phyloP scores from a whole-genome alignment of 306 rosid genomes.

The Cicer judaicum region DNA sequence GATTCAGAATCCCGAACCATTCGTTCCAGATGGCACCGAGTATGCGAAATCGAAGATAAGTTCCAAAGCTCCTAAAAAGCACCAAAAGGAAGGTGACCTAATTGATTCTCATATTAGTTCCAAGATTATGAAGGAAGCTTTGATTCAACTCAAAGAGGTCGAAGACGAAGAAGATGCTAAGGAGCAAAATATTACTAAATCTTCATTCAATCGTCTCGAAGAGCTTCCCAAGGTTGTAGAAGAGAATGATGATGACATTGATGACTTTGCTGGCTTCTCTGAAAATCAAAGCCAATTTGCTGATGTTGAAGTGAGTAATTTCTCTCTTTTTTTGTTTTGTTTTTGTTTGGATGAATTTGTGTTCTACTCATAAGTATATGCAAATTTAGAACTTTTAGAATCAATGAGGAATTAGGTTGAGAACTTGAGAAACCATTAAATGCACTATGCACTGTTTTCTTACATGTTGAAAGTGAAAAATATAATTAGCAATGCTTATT shows the following conservation, averaged over 20 bases:
- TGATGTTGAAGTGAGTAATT: constrained; percentile 53
- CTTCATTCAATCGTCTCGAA: constrained; percentile 38
- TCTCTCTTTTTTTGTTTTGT: background rate
- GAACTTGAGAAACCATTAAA: background rate
- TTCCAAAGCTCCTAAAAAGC: constrained; percentile 61
- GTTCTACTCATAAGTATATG: background rate
- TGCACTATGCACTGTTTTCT: too few relatives aligned
- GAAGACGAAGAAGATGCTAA: constrained; percentile 53
- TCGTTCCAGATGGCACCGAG: constrained; percentile 57
- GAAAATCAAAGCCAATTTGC: constrained; percentile 62
- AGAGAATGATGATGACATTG: constrained; percentile 56
- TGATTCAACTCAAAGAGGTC: constrained; percentile 72
- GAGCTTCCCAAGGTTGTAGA: constrained; percentile 43
- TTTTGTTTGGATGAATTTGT: background rate
- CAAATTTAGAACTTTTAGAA: background rate
- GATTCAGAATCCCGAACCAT: constrained; percentile 77
- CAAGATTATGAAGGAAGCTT: constrained; percentile 79
- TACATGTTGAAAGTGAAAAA: too few relatives aligned
- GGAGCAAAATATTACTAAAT: constrained; percentile 36
- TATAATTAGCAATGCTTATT: too few relatives aligned
- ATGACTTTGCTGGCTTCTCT: constrained; percentile 65
- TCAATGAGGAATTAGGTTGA: constrained; percentile 1
- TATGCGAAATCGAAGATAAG: constrained; percentile 56
- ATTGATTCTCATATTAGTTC: constrained; percentile 69
- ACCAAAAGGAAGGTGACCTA: constrained; percentile 63